A percentile compares a stretch with the other conserved stretches of the same genome.
phyloP scores from a whole-genome alignment of 768 basidiomycete genomes.

The Pleurotus djamor region DNA sequence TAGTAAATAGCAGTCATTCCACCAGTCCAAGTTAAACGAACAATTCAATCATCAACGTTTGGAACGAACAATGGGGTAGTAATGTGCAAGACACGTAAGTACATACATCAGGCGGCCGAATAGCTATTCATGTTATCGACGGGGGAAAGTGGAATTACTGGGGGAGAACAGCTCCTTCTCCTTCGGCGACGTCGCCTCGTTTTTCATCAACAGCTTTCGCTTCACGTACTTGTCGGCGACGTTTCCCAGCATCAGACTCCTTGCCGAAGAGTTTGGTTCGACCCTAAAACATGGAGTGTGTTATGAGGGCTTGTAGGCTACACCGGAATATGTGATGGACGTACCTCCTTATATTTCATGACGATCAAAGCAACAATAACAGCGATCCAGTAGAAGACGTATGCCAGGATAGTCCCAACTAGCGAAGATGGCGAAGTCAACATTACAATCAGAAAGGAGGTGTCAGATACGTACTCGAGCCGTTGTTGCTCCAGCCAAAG shows the following conservation, averaged over 20 bases:
- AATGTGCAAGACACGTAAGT: too few species aligned
- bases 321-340: constrained; percentile 3
- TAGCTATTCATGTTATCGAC: not conserved
- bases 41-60: too few species aligned
- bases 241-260: constrained; percentile 48
- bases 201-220: constrained; percentile 5
- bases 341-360: constrained; percentile 64
- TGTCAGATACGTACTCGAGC: constrained; percentile 45
- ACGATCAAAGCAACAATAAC: constrained; percentile 66
- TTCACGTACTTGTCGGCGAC: constrained; percentile 25
- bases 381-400: constrained; percentile 91
- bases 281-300: constrained; percentile 35
- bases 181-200: not conserved
- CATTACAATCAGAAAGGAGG: not conserved
- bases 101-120: too few species aligned
- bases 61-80: too few species aligned
- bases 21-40: too few species aligned
- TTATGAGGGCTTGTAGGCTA: not conserved
- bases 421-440: not conserved
- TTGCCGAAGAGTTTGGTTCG: constrained; percentile 59
- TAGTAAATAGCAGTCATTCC: too few species aligned
- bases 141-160: not conserved
- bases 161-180: constrained; percentile 9
- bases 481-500: constrained; percentile 88
- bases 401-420: constrained; percentile 81